A percentile compares a stretch with the other conserved stretches of the same genome.
Evolutionary conservation across 495 filamentous ascomycete genomes (phyloP).

Genomic region (Trichoderma virens): DNA sequence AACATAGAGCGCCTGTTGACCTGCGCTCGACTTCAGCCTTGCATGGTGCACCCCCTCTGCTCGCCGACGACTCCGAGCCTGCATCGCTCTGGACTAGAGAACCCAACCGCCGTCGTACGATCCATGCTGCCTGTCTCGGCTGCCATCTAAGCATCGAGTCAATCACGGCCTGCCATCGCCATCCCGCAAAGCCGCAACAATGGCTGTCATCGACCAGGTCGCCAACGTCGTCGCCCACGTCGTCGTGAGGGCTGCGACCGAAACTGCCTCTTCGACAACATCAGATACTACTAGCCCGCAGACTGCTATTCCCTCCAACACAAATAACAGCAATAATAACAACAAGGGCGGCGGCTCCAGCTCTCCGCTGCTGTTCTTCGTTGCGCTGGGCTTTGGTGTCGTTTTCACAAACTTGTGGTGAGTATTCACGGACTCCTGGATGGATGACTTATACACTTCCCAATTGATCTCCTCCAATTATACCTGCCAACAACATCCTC

Average conservation of each 20-base stretch:
- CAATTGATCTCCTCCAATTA: neutral
- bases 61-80: slow-evolving; percentile 3
- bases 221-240: slow-evolving; percentile 16
- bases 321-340: slow-evolving; percentile 15
- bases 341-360: slow-evolving; percentile 13
- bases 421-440: slow-evolving; percentile 18
- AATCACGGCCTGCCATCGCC: neutral
- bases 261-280: neutral
- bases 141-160: neutral
- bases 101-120: neutral
- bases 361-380: slow-evolving; percentile 88
- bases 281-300: neutral
- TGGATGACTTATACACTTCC: too few species aligned
- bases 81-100: slow-evolving; percentile 6
- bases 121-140: slow-evolving; percentile 1
- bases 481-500: neutral
- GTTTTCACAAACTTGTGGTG: slow-evolving; percentile 99
- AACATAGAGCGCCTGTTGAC: neutral
- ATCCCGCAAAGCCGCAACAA: slow-evolving; percentile 12
- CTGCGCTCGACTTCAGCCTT: neutral
- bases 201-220: slow-evolving; percentile 23
- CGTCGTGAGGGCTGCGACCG: slow-evolving; percentile 21
- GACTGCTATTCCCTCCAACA: slow-evolving; percentile 10
- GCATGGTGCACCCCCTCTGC: neutral
- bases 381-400: slow-evolving; percentile 93